Conservation (phyloP, 1,284 basidiomycete genomes). For the Trichosporon sp. region DNA sequence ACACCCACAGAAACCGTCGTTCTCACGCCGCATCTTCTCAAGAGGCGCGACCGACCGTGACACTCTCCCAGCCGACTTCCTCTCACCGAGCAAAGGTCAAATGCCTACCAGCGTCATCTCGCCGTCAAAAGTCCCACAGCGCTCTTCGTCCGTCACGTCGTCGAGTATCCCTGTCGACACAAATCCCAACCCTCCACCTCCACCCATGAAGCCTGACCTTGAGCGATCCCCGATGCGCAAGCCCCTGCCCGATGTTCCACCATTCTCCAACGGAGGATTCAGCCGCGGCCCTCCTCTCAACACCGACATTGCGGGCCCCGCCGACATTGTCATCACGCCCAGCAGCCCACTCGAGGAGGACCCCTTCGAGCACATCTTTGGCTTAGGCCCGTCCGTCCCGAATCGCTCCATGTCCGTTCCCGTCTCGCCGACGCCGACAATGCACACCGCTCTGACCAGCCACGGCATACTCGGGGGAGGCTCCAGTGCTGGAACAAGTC, state of each 20-base stretch:
- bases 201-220: neutral
- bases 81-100: neutral
- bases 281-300: neutral
- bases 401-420: constrained; percentile 21
- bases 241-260: constrained; percentile 13
- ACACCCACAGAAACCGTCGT: constrained; percentile 17
- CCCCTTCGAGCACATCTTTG: constrained; percentile 13
- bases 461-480: neutral
- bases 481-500: constrained; percentile 5
- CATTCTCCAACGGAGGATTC: neutral
- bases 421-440: constrained; percentile 10
- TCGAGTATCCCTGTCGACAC: neutral
- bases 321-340: constrained; percentile 43
- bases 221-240: constrained; percentile 11
- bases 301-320: constrained; percentile 6
- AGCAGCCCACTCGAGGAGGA: constrained; percentile 30
- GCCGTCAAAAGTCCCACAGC: constrained; percentile 16
- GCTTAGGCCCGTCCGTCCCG: neutral
- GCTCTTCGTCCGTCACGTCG: constrained; percentile 15
- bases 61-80: constrained; percentile 7
- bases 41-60: constrained; percentile 24
- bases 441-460: constrained; percentile 4
- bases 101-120: constrained; percentile 7
- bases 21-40: constrained; percentile 26
- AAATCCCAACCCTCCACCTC: neutral